Base-by-base conservation (phyloP, 495 filamentous ascomycete species). In the Copromyces sp. region DNA sequence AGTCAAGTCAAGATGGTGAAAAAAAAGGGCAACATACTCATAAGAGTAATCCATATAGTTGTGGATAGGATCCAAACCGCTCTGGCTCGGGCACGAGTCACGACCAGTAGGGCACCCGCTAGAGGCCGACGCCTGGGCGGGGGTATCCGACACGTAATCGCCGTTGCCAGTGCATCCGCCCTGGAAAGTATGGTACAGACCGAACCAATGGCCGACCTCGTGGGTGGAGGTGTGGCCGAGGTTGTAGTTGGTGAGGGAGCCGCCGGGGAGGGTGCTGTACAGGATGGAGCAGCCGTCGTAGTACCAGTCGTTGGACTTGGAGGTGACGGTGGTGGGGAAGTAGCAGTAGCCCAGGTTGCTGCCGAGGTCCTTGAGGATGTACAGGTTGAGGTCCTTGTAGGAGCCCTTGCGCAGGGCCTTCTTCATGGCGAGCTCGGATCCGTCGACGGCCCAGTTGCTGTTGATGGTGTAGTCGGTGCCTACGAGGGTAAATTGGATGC, bases 201-300 rank as follows among this genome's bases (percentile, higher is more conserved):
- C 86, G 69, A 91, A 82, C 88, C 89, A 91, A 81, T 92, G 90
- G 20, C 89, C 89, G 65, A 88, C 83, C 82, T 91, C 90, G 82
- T 92, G 90, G 41, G 86, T 85, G 29, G 83, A 85, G 24, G 90
- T 91, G 73, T 82, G 83, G 61, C 90, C 90, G 40, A 84, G 72
- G 81, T 90, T 87, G 80, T 87, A 91, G 69, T 84, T 84, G 20
- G 78, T 75, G 5, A 82, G 76, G 35, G 38, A 75, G 14, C 89
- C 88, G 47, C 85, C 85, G 53, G 90, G 89, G 47, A 90, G 84
- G 29, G 84, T 84, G 70, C 78, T 76, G 37, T 79, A 84, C 39
- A 88, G 82, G 73, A 91, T 82, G 71, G 83, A 84, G 83, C 89
- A 91, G 69, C 90, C 90, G 75, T 91, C 90, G 69, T 75, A 71